phyloP scores from a whole-genome alignment of 1,139 yeast genomes.

The Debaryomyces sp. region DNA sequence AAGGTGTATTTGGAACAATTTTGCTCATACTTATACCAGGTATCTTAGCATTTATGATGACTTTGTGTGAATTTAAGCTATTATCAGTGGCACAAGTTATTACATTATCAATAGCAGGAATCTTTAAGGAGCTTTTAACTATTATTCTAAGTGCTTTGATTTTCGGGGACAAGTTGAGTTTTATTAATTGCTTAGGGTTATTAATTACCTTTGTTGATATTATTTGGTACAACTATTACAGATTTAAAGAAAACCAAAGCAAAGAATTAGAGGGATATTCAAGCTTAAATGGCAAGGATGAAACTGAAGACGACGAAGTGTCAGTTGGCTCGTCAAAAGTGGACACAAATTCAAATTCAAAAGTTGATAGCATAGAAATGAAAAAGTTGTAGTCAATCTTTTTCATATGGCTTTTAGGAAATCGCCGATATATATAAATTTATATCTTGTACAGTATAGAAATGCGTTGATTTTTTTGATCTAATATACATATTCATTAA shows the following conservation, averaged over 20 bases:
- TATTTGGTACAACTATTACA: constrained; percentile 74
- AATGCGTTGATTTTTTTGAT: background rate
- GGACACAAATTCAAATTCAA: background rate
- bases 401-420: background rate
- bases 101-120: constrained; percentile 88
- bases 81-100: constrained; percentile 82
- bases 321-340: background rate
- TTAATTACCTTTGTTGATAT: constrained; percentile 76
- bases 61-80: constrained; percentile 83
- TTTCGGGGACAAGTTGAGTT: constrained; percentile 72
- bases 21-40: constrained; percentile 78
- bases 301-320: constrained; percentile 1
- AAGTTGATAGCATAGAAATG: constrained; percentile 4
- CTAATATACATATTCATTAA: background rate
- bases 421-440: background rate
- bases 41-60: constrained; percentile 83
- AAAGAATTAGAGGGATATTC: constrained; percentile 11
- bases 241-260: constrained; percentile 35
- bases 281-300: constrained; percentile 1
- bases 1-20: constrained; percentile 58
- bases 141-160: constrained; percentile 69
- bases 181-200: constrained; percentile 76
- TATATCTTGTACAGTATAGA: constrained; percentile 1
- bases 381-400: background rate
- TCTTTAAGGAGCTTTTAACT: constrained; percentile 87